A percentile compares a stretch with the other conserved stretches of the same genome.
phyloP scores from a whole-genome alignment of 2,329 filamentous ascomycete species.

The Ophiocordyceps unilateralis region DNA sequence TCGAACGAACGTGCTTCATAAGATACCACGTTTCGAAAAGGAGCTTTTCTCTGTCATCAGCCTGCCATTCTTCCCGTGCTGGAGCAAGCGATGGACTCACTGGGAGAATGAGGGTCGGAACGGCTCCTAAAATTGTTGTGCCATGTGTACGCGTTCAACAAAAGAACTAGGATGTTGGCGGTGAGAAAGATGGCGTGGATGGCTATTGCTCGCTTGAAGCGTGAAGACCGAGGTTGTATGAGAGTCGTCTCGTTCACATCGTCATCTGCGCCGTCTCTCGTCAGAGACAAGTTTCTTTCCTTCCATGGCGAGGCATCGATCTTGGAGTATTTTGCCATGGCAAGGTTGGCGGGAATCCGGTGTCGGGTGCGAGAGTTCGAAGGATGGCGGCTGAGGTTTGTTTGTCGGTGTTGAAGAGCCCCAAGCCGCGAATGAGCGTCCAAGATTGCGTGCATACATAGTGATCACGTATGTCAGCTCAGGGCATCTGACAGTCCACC shows the following conservation, averaged over 20 bases:
- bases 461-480: no score
- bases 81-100: background rate
- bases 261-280: background rate
- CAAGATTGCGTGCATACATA: no score
- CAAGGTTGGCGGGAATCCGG: background rate
- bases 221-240: background rate
- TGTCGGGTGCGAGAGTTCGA: background rate
- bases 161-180: background rate
- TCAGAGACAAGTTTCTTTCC: no score
- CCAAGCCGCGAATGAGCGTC: no score
- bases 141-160: background rate
- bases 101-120: background rate
- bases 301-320: background rate
- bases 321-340: background rate
- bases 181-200: background rate
- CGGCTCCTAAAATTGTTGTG: background rate
- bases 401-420: no score
- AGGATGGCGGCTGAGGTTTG: background rate
- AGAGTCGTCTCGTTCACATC: background rate
- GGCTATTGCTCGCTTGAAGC: background rate
- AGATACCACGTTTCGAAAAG: background rate
- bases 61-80: background rate
- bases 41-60: background rate
- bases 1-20: constrained; percentile 1
- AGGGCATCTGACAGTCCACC: no score